Evolutionary conservation across 1,139 yeast species (phyloP).

Genomic region (Hansenula sp.): DNA sequence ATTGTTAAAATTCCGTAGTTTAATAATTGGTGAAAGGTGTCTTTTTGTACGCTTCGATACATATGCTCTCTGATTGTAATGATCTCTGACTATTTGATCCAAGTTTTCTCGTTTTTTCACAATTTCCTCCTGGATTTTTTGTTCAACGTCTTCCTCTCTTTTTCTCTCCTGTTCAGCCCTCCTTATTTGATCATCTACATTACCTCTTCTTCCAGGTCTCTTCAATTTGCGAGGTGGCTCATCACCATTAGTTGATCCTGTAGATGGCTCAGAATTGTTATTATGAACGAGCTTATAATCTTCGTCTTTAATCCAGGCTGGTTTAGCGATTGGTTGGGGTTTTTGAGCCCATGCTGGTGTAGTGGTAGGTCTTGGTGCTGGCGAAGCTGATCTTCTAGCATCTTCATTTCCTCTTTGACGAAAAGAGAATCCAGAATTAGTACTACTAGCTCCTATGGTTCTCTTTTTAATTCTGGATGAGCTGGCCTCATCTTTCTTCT

Average conservation of each 20-base stretch:
- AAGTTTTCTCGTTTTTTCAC: conserved; percentile 14
- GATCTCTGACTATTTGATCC: conserved; percentile 66
- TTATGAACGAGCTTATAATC: conserved; percentile 4
- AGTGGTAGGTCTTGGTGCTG: conserved; percentile 2
- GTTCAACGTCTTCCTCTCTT: conserved; percentile 7
- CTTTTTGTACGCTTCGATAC: conserved; percentile 63
- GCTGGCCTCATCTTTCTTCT: neutral
- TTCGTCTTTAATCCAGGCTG: conserved; percentile 8
- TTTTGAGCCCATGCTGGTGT: conserved; percentile 1
- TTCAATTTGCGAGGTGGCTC: conserved; percentile 18
- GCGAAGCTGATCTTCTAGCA: neutral
- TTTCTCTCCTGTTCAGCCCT: conserved; percentile 19
- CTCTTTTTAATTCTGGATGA: neutral
- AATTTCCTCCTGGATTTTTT: conserved; percentile 7
- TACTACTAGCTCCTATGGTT: neutral
- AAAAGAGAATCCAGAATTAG: neutral
- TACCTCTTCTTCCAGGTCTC: conserved; percentile 15
- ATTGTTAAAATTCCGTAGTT: conserved; percentile 84
- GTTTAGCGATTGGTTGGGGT: neutral
- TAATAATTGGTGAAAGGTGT: conserved; percentile 76
- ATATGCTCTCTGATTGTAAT: conserved; percentile 81
- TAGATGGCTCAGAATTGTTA: conserved; percentile 1
- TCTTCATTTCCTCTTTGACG: conserved; percentile 2
- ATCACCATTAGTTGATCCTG: neutral
- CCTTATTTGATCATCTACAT: conserved; percentile 17